phyloP scores from a whole-genome alignment of 768 basidiomycete genomes.

The Hericium erinaceus region DNA sequence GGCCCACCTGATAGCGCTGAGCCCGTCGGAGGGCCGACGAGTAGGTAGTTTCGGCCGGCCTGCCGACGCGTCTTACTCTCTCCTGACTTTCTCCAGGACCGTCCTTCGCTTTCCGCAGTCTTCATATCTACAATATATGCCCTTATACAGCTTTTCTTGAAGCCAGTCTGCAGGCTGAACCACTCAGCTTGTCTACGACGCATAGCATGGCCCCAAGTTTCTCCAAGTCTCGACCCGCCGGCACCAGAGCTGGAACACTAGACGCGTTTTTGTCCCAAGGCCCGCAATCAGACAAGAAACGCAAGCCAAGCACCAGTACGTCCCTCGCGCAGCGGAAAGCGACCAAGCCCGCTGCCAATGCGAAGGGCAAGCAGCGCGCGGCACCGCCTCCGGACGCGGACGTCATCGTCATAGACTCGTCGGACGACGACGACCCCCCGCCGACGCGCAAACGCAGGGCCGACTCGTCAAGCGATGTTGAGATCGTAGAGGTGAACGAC shows the following conservation, averaged over 20 bases:
- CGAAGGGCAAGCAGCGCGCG: slow-evolving; percentile 2
- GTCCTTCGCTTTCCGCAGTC: too few relatives aligned
- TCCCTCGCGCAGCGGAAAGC: neutral
- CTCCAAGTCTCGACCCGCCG: neutral
- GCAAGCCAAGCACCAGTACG: neutral
- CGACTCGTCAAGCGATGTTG: slow-evolving; percentile 11
- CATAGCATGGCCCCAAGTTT: too few relatives aligned
- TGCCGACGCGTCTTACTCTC: too few relatives aligned
- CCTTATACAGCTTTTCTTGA: too few relatives aligned
- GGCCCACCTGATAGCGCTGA: too few relatives aligned
- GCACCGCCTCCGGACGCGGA: slow-evolving; percentile 7
- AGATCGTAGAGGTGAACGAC: slow-evolving; percentile 6
- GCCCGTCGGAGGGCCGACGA: too few relatives aligned
- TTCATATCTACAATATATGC: too few relatives aligned
- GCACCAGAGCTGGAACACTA: neutral
- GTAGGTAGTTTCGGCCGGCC: too few relatives aligned
- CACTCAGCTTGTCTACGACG: too few relatives aligned
- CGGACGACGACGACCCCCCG: slow-evolving; percentile 15
- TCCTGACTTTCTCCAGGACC: too few relatives aligned
- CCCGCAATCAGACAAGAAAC: neutral
- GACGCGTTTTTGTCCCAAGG: slow-evolving; percentile 11
- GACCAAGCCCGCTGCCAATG: neutral
- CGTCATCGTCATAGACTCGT: slow-evolving; percentile 24
- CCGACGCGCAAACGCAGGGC: slow-evolving; percentile 6
- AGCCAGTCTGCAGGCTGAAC: too few relatives aligned